Evolutionary conservation across 305 asterid genomes (phyloP).

Genomic region (Euphrasia arctica): DNA sequence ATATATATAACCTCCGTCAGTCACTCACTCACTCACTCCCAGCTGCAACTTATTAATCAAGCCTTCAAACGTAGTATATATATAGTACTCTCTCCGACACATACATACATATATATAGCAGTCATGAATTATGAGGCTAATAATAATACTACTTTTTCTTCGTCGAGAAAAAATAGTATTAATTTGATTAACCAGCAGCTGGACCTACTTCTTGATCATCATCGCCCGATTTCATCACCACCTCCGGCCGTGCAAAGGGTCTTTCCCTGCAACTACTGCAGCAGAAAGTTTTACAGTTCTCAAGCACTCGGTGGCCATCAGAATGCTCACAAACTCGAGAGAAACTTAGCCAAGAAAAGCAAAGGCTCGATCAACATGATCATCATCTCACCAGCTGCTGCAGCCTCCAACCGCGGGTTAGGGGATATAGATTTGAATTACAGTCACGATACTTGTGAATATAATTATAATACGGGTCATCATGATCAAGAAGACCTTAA

Average conservation of each 20-base stretch:
- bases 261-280: conserved; percentile 75
- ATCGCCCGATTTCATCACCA: conserved; percentile 30
- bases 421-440: conserved; percentile 19
- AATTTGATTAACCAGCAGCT: conserved; percentile 20
- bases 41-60: too few relatives aligned
- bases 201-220: conserved; percentile 29
- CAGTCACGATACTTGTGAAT: conserved; percentile 16
- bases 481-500: conserved; percentile 20
- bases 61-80: too few relatives aligned
- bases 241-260: conserved; percentile 42
- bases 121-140: too few relatives aligned
- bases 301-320: conserved; percentile 91
- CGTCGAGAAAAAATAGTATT: too few relatives aligned
- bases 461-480: background rate
- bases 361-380: too few relatives aligned
- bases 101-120: too few relatives aligned
- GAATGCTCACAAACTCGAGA: conserved; percentile 83
- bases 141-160: too few relatives aligned
- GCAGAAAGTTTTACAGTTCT: conserved; percentile 67
- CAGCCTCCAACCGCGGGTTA: conserved; percentile 27
- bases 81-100: too few relatives aligned
- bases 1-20: too few relatives aligned
- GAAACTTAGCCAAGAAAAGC: conserved; percentile 78
- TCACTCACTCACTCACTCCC: too few relatives aligned
- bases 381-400: too few relatives aligned